These are phyloP conservation scores for Apiospora koreana DNA, from an alignment of 2,329 filamentous ascomycete species.

Conservation along the genomic window DNA sequence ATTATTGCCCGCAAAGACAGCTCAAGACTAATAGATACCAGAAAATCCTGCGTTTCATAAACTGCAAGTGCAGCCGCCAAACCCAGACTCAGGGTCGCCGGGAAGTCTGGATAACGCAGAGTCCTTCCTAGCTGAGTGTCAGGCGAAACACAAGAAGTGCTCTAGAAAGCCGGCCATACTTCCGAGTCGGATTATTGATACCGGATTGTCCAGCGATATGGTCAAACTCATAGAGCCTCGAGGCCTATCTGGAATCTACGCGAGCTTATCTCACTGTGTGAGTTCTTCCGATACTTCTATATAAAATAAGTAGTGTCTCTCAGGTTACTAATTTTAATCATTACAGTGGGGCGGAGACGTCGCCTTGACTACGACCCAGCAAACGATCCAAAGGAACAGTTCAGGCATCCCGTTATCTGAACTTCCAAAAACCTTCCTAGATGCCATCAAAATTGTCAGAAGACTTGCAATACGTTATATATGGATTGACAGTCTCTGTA, in stretches of 20 bases:
- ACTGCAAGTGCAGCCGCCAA: background rate
- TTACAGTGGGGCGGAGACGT: background rate
- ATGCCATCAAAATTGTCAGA: background rate
- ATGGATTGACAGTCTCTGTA: slow-evolving; percentile 1
- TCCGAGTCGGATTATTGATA: background rate
- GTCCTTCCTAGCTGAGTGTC: background rate
- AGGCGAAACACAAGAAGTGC: background rate
- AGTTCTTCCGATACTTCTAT: background rate
- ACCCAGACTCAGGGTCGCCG: background rate
- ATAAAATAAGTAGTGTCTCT: no score
- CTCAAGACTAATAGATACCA: background rate
- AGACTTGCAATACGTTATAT: background rate
- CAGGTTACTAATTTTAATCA: background rate
- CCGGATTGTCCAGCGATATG: background rate
- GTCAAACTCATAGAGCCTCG: background rate
- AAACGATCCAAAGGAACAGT: background rate
- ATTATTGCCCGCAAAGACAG: fast-evolving
- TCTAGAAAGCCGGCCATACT: background rate
- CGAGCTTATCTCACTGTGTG: background rate
- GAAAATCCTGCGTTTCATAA: background rate
- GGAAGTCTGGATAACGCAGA: background rate
- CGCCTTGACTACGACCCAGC: background rate
- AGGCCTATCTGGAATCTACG: background rate
- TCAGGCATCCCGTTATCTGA: background rate
- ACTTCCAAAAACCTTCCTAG: background rate